Percentiles rank a stretch among this genome's conserved stretches.
phyloP scores from a whole-genome alignment of 768 basidiomycete species.

The Trametopsis cervina region DNA sequence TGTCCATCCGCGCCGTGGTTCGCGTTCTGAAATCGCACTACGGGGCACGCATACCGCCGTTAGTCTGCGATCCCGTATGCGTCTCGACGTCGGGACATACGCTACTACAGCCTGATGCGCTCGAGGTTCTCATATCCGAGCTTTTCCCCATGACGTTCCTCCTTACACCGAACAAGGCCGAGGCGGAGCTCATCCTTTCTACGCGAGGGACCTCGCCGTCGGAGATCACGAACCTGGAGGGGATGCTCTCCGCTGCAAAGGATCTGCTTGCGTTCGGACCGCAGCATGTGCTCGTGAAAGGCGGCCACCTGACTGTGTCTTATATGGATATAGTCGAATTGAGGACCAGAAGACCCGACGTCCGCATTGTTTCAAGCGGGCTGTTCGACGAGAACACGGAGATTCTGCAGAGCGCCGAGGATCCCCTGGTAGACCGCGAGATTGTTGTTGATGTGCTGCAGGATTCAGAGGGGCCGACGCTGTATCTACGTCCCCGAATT shows the following conservation, averaged over 20 bases:
- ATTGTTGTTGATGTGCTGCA: conserved; percentile 64
- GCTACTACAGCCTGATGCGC: conserved; percentile 60
- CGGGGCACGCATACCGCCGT: conserved; percentile 31
- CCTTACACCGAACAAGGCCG: conserved; percentile 81
- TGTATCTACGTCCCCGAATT: conserved; percentile 57
- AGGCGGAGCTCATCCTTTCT: conserved; percentile 65
- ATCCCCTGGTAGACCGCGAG: conserved; percentile 13
- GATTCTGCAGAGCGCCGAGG: conserved; percentile 37
- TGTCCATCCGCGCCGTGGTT: conserved; percentile 45
- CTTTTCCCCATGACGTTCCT: conserved; percentile 66
- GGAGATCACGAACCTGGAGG: conserved; percentile 39
- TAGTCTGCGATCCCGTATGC: conserved; percentile 87
- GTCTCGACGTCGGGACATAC: conserved; percentile 87
- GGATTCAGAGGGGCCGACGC: conserved; percentile 30
- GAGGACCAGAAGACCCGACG: conserved; percentile 19
- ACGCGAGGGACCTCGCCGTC: conserved; percentile 15
- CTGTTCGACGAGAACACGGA: conserved; percentile 54
- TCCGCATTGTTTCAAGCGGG: conserved; percentile 38
- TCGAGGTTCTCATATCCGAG: conserved; percentile 49
- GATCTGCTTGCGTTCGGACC: conserved; percentile 42
- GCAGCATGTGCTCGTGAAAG: conserved; percentile 70
- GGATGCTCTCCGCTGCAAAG: conserved; percentile 54
- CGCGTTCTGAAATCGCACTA: conserved; percentile 40
- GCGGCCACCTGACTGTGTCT: conserved; percentile 61
- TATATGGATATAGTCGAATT: conserved; percentile 37